These are phyloP conservation scores for Citrullus colocynthis DNA, from an alignment of 306 rosid genomes.

Conservation along the genomic window DNA sequence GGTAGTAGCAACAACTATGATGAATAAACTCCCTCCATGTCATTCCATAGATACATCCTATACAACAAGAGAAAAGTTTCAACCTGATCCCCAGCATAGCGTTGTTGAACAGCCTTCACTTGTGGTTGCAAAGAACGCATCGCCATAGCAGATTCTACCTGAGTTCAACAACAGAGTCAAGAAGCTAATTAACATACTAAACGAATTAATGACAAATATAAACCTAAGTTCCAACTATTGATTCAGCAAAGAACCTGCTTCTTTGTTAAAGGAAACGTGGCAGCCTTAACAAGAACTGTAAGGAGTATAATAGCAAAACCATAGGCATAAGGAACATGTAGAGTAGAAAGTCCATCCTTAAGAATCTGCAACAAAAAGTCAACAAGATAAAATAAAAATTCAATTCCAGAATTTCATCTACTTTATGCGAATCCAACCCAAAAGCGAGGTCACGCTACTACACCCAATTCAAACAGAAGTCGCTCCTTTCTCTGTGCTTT, in stretches of 20 bases:
- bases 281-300: slow-evolving; percentile 74
- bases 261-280: slow-evolving; percentile 74
- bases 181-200: background rate
- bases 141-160: slow-evolving; percentile 91
- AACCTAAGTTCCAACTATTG: background rate
- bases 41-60: background rate
- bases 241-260: slow-evolving; percentile 45
- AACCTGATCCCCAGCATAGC: slow-evolving; percentile 85
- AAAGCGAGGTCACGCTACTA: background rate
- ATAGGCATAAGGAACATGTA: slow-evolving; percentile 83
- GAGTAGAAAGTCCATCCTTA: slow-evolving; percentile 66
- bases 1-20: background rate
- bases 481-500: background rate
- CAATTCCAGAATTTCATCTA: background rate
- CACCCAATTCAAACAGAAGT: background rate
- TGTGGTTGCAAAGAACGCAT: slow-evolving; percentile 94
- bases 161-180: background rate
- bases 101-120: slow-evolving; percentile 73
- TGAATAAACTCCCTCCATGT: background rate
- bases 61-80: background rate
- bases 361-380: slow-evolving; percentile 37
- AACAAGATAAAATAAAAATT: background rate
- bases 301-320: slow-evolving; percentile 94
- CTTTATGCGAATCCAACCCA: background rate
- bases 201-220: background rate